Base-by-base conservation (phyloP, 768 basidiomycete species). In the Serendipita sp. region DNA sequence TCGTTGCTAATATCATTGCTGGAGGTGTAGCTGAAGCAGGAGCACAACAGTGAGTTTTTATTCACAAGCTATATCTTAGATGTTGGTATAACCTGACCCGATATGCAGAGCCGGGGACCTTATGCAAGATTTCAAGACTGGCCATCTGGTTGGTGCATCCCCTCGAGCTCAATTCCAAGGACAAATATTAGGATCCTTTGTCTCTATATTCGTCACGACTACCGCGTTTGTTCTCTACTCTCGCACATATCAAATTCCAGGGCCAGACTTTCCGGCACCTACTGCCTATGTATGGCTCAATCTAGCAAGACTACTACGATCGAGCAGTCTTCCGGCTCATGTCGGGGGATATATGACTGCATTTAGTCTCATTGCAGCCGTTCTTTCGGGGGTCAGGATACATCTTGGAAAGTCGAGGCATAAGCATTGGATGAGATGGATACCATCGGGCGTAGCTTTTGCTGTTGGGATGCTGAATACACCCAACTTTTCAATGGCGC, bases 101-200 rank as follows among this genome's bases (percentile, higher is more conserved):
- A 15, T 5, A 30, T 51, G 3, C 68, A 93, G 90, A 73, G 92
- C 94, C 4, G 95, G 93, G 15, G 95, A 98, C 72, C 82, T 97
- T 7, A 97, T 98, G 95, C 95, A 98, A 76, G 95, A 98, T 74
- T 77, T 98, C 66, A 98, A 98, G 76, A 96, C 95, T 2, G 95
- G 95, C 0, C 91, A 96, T 73, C 77, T 98, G n/a, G 82, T 91
- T 64, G 82, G 80, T 68, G 93, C 93, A 7, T 94, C 92, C 28
- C 95, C 95, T 54, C 80, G 91, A 69, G 91, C 92, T 1, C 95
- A 95, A 71, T 96, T 97, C 73, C 94, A 86, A 69, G 91, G 92
- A 7, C 92, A 98, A 73, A 77, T 98, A 58, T 86, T 97, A 64
- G 95, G 95, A 38, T 92, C 89, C 7, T 81, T 85, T 0, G 79